Conservation (phyloP, 768 basidiomycete genomes). For the Leucocoprinus leucothites region DNA sequence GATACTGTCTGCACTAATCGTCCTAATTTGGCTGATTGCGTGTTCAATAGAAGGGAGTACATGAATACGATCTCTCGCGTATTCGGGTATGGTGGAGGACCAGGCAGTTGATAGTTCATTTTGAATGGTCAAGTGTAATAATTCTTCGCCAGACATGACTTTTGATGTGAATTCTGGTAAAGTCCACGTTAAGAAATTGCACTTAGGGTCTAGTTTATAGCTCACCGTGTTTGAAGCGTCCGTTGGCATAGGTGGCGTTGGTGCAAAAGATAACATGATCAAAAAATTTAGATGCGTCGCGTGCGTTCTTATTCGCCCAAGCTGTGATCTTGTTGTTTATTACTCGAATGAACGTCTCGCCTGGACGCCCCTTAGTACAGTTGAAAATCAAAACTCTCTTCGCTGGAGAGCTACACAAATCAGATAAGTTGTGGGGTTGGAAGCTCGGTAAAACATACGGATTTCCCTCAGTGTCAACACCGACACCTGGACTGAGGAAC, state of each 20-base stretch:
- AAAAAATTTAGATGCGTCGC: constrained; percentile 53
- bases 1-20: constrained; percentile 24
- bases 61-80: constrained; percentile 60
- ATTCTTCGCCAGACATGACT: constrained; percentile 58
- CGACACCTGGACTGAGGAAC: constrained; percentile 68
- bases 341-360: constrained; percentile 60
- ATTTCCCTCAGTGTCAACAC: constrained; percentile 30
- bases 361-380: constrained; percentile 89
- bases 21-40: constrained; percentile 66
- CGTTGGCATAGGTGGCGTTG: constrained; percentile 91
- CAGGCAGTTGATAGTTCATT: constrained; percentile 74
- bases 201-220: not conserved
- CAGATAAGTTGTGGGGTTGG: not conserved
- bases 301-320: constrained; percentile 36
- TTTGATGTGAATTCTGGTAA: constrained; percentile 72
- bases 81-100: constrained; percentile 58
- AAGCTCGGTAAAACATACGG: not conserved
- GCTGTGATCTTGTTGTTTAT: constrained; percentile 50
- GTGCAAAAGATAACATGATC: constrained; percentile 92
- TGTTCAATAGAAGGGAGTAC: constrained; percentile 88
- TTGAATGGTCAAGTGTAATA: constrained; percentile 70
- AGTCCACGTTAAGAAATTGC: not conserved
- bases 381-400: constrained; percentile 85
- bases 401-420: constrained; percentile 19
- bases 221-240: constrained; percentile 86